Evolutionary conservation across 768 basidiomycete genomes (phyloP).

Genomic region (Xerocomellus dryophilus): DNA sequence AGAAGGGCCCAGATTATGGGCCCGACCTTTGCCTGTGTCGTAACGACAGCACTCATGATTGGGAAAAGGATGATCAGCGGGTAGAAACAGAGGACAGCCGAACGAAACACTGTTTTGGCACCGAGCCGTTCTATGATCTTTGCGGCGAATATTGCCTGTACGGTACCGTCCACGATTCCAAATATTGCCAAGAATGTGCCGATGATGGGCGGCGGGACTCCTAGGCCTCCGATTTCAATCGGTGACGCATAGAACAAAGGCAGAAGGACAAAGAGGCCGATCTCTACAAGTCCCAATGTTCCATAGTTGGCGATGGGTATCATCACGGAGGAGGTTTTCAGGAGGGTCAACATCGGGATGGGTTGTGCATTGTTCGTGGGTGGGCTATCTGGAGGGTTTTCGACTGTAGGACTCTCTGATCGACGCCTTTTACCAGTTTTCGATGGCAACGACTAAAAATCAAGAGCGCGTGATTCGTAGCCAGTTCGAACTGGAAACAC

Average conservation of each 20-base stretch:
- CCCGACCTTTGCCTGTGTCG: conserved; percentile 29
- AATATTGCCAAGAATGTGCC: conserved; percentile 36
- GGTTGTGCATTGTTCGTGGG: conserved; percentile 5
- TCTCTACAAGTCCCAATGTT: conserved; percentile 41
- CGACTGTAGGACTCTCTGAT: background rate
- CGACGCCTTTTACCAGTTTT: background rate
- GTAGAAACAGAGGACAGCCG: conserved; percentile 36
- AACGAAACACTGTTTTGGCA: conserved; percentile 39
- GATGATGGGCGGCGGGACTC: conserved; percentile 39
- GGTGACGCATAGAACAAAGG: conserved; percentile 49
- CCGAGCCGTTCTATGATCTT: conserved; percentile 41
- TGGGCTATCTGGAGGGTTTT: background rate
- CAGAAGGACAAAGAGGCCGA: conserved; percentile 36
- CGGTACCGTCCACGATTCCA: conserved; percentile 39
- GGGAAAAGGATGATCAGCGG: conserved; percentile 45
- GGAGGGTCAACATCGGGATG: conserved; percentile 33
- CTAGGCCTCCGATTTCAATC: conserved; percentile 41
- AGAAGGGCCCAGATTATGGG: conserved; percentile 39
- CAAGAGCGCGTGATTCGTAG: background rate
- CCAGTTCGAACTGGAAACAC: background rate
- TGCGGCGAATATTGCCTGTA: conserved; percentile 42
- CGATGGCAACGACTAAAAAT: conserved; percentile 29
- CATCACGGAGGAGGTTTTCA: conserved; percentile 32
- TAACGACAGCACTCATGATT: conserved; percentile 40
- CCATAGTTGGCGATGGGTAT: conserved; percentile 44